Base-by-base conservation (phyloP, 1,284 basidiomycete species). In the Puccinia horiana region DNA sequence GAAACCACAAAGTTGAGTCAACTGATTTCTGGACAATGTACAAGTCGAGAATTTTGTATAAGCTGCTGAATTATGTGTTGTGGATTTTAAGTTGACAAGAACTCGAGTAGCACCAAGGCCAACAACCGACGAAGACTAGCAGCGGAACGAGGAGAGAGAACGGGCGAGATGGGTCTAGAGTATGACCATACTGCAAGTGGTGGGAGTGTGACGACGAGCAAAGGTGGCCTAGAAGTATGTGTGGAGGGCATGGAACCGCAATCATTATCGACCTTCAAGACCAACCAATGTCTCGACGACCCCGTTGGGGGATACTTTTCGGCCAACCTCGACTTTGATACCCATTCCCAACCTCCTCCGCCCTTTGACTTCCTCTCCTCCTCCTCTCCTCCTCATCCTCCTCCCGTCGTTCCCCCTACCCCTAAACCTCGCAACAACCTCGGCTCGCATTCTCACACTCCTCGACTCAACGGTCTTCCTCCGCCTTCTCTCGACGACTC, bases 1-100 rank as follows among this genome's bases (percentile, higher is more conserved):
- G 42, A 78, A 78, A 54, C 26, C 35, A 8, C 73, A 75, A 32
- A 73, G 70, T 73, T 42, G 40, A 73, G 70, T 49, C n/a, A n/a
- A n/a, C n/a, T 32, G n/a, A 6, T 67, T 44, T 29, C 63, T 16
- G 5, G 14, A 5, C n/a, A 12, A 29, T 18, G 14, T 8, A 18
- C 11, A 12, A 18, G 16, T 12, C 6, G 23, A 52, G 18, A 20
- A 23, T 20, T 52, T 52, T 52, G 16, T 4, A n/a, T 29, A 8
- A 3, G 35, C 18, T 37, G 35, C n/a, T 67, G 63, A 67, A n/a
- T n/a, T 67, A 20, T 40, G 32, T 63, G 35, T 3, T 23, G 8
- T 40, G 11, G 23, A 18, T 40, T 67, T 37, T 29, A 4, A 69
- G 65, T 69, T n/a, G 65, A 69, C 40, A 69, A 69, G 65, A 69